Conservation (phyloP, 495 filamentous ascomycete genomes). For the Ramalina peruviana region DNA sequence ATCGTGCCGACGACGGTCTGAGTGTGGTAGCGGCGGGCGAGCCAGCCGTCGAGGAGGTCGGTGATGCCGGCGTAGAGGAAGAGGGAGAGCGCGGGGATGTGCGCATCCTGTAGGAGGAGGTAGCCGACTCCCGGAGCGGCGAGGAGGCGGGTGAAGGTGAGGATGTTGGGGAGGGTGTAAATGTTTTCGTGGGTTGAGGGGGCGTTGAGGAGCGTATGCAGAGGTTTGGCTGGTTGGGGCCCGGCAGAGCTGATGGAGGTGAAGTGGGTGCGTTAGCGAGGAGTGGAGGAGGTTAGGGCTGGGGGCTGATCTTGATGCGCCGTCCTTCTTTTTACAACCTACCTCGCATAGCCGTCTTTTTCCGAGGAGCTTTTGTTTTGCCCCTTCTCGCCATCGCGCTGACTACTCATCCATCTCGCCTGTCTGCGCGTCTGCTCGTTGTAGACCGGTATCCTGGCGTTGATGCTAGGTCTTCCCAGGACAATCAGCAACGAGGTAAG, state of each 20-base stretch:
- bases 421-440: too few species aligned
- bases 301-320: too few species aligned
- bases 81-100: conserved; percentile 61
- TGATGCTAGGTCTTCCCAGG: too few species aligned
- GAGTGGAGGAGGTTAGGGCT: too few species aligned
- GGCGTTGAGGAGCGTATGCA: conserved; percentile 37
- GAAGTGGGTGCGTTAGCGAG: not conserved
- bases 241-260: not conserved
- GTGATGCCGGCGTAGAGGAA: conserved; percentile 88
- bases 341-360: too few species aligned
- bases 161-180: conserved; percentile 83
- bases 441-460: too few species aligned
- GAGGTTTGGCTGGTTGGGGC: conserved; percentile 4
- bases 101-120: conserved; percentile 69
- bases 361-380: too few species aligned
- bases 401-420: too few species aligned
- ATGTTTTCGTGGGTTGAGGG: conserved; percentile 70
- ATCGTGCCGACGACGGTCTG: conserved; percentile 93
- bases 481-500: too few species aligned
- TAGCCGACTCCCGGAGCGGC: conserved; percentile 82
- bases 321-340: too few species aligned
- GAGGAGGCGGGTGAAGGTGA: conserved; percentile 76
- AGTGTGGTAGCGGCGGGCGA: conserved; percentile 72
- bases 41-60: conserved; percentile 82
- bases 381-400: too few species aligned